A percentile compares a stretch with the other conserved stretches of the same genome.
phyloP scores from a whole-genome alignment of 1,284 basidiomycete species.

The Vanrija humicola region DNA sequence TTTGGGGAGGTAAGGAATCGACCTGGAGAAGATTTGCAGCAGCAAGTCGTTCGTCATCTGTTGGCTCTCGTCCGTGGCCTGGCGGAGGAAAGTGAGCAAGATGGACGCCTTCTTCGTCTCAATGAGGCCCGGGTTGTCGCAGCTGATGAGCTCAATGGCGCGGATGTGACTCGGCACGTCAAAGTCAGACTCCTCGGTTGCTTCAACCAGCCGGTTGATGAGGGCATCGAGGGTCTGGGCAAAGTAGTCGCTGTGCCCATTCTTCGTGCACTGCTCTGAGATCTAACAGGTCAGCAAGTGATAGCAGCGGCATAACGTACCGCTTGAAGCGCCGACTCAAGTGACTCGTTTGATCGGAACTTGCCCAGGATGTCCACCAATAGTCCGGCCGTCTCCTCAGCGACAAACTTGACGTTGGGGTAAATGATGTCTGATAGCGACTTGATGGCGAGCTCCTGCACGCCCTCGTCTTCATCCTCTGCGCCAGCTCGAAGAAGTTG shows the following conservation, averaged over 20 bases:
- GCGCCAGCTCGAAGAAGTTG: constrained; percentile 73
- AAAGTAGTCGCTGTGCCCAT: constrained; percentile 17
- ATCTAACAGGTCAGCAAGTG: background rate
- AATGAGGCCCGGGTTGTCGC: constrained; percentile 31
- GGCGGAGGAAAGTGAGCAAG: constrained; percentile 26
- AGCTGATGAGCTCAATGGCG: constrained; percentile 36
- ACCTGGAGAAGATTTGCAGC: constrained; percentile 78
- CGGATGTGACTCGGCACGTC: constrained; percentile 39
- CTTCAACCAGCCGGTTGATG: constrained; percentile 82
- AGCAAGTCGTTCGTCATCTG: constrained; percentile 74
- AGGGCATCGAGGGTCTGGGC: constrained; percentile 68
- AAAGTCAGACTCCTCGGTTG: constrained; percentile 43
- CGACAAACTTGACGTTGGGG: constrained; percentile 10
- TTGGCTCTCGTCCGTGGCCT: constrained; percentile 57
- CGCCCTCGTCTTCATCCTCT: constrained; percentile 85
- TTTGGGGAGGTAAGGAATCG: constrained; percentile 81
- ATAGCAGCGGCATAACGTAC: constrained; percentile 19
- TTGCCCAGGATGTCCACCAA: constrained; percentile 71
- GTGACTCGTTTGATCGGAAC: constrained; percentile 56
- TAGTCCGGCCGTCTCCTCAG: constrained; percentile 59
- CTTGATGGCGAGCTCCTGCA: constrained; percentile 81
- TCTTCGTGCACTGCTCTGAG: constrained; percentile 3
- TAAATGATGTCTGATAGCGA: constrained; percentile 90
- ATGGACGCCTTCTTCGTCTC: constrained; percentile 37
- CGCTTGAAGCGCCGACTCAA: constrained; percentile 78